Conservation (phyloP, 2,329 filamentous ascomycete species). For the Boeremia lycopersici region DNA sequence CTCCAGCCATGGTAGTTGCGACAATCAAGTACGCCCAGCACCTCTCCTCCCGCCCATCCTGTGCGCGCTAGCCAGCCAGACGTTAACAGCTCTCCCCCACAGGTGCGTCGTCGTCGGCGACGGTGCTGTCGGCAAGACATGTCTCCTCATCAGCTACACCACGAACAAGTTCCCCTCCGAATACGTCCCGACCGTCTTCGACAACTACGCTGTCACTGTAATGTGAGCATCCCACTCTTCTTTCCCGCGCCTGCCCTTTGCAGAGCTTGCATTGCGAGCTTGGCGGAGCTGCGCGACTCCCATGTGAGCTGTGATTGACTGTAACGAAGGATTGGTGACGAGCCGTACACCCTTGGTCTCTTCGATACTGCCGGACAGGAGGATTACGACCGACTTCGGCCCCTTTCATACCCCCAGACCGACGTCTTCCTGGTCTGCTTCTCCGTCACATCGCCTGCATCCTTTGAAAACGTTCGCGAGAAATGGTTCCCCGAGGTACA, state of each 20-base stretch:
- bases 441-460: conserved; percentile 94
- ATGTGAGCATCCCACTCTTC: conserved; percentile 70
- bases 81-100: conserved; percentile 20
- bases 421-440: conserved; percentile 99
- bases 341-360: conserved; percentile 94
- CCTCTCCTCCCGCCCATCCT: neutral
- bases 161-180: conserved; percentile 99
- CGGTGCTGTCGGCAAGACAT: conserved; percentile 99
- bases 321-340: conserved; percentile 86
- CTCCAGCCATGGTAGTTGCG: conserved; percentile 47
- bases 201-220: conserved; percentile 99
- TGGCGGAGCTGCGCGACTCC: neutral
- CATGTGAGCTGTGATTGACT: conserved; percentile 30
- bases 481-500: conserved; percentile 99
- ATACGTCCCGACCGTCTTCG: conserved; percentile 99
- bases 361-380: conserved; percentile 99
- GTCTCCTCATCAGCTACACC: conserved; percentile 97
- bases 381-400: conserved; percentile 97
- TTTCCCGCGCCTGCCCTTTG: neutral
- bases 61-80: neutral
- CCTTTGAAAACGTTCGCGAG: conserved; percentile 98
- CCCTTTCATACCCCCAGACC: conserved; percentile 96
- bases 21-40: conserved; percentile 49
- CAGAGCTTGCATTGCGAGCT: neutral
- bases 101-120: conserved; percentile 99